Evolutionary conservation across 345 rosid genomes (phyloP).

Genomic region (Gossypioides kirkii): DNA sequence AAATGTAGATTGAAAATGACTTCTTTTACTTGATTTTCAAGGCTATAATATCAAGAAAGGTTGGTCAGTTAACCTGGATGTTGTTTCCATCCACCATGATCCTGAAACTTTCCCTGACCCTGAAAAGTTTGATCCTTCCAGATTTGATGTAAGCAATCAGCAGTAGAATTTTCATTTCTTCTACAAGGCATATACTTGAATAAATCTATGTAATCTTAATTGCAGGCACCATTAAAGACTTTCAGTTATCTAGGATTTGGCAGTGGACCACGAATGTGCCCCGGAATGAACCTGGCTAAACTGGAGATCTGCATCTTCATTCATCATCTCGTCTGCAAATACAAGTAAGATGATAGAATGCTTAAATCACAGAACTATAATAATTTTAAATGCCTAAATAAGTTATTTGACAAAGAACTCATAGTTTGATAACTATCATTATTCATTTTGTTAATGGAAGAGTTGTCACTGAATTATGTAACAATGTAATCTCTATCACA

Average conservation of each 20-base stretch:
- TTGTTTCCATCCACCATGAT: slow-evolving; percentile 64
- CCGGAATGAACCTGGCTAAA: slow-evolving; percentile 64
- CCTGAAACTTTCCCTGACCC: slow-evolving; percentile 44
- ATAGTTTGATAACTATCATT: too few species aligned
- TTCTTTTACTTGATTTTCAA: slow-evolving; percentile 11
- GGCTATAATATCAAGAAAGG: slow-evolving; percentile 51
- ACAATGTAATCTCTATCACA: slow-evolving; percentile 11
- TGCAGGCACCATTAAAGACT: slow-evolving; percentile 41
- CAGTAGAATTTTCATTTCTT: background rate
- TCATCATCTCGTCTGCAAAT: slow-evolving; percentile 56
- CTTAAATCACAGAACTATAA: background rate
- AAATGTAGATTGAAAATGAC: background rate
- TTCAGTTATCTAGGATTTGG: slow-evolving; percentile 69
- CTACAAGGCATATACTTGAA: background rate
- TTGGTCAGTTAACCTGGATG: slow-evolving; percentile 66
- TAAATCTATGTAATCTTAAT: background rate
- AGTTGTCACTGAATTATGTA: background rate
- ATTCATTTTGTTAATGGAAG: background rate
- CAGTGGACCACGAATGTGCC: slow-evolving; percentile 67
- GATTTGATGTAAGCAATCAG: slow-evolving; percentile 43
- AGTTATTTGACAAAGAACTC: too few species aligned
- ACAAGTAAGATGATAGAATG: slow-evolving; percentile 37
- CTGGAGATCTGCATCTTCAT: slow-evolving; percentile 57
- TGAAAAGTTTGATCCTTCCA: slow-evolving; percentile 40
- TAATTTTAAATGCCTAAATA: background rate